Conservation (phyloP, 129 eudicot genomes). For the Pittosporum tobira region DNA sequence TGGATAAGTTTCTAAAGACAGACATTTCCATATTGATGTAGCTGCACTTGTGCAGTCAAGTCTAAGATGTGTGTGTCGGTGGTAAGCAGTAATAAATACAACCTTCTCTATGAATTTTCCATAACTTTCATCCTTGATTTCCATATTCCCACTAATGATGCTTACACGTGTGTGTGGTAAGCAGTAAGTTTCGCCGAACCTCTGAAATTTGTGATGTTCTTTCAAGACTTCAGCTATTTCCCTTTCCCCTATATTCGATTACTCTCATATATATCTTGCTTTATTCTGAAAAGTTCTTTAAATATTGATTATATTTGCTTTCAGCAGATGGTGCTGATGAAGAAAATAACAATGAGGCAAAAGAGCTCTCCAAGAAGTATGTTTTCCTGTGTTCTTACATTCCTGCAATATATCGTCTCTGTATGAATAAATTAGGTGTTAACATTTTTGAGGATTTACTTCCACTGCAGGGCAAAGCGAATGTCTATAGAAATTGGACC, state of each 20-base stretch:
- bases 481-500: slow-evolving; percentile 65
- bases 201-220: not conserved
- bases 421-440: not conserved
- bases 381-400: slow-evolving; percentile 4
- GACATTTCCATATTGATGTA: no score
- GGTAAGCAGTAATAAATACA: no score
- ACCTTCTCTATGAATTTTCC: not conserved
- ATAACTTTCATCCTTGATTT: not conserved
- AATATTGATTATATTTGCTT: slow-evolving; percentile 12
- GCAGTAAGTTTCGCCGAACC: not conserved
- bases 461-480: slow-evolving; percentile 56
- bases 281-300: not conserved
- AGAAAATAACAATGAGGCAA: slow-evolving; percentile 36
- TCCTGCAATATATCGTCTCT: not conserved
- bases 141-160: no score
- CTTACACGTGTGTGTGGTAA: no score
- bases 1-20: no score
- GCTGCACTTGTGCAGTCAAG: no score
- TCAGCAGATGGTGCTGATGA: slow-evolving; percentile 30
- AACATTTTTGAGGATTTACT: not conserved
- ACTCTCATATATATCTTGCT: not conserved
- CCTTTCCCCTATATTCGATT: slow-evolving; percentile 1
- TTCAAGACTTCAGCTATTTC: not conserved
- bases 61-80: no score
- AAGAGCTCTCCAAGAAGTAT: slow-evolving; percentile 63